Percentiles rank a stretch among this genome's conserved stretches.
Conservation (phyloP, 23 red algal genomes). For the Agarophyton chilense region DNA sequence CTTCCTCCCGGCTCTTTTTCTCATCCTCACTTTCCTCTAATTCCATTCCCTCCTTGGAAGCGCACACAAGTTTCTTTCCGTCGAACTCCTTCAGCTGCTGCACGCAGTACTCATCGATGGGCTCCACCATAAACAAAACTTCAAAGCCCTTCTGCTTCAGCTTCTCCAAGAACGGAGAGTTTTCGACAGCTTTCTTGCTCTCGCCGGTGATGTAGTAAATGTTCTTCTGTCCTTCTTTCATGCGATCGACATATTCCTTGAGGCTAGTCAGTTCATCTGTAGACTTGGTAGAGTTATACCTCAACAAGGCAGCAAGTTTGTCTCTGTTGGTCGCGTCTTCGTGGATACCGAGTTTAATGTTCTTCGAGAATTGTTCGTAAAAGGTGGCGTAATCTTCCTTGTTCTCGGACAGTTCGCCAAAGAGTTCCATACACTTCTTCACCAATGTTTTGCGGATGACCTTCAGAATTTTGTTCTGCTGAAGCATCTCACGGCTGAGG, state of each 20-base stretch:
- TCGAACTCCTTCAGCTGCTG: slow-evolving; percentile 97
- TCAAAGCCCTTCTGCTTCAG: slow-evolving; percentile 91
- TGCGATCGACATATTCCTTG: slow-evolving; percentile 97
- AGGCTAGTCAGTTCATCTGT: slow-evolving; percentile 94
- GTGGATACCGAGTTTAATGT: slow-evolving; percentile 98
- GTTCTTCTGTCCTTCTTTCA: slow-evolving; percentile 98
- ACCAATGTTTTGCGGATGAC: slow-evolving; percentile 98
- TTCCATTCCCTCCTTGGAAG: slow-evolving; percentile 93
- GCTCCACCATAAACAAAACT: slow-evolving; percentile 98
- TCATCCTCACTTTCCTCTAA: slow-evolving; percentile 84
- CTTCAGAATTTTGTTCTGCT: slow-evolving; percentile 99
- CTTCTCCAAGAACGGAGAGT: slow-evolving; percentile 96
- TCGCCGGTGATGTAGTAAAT: slow-evolving; percentile 99
- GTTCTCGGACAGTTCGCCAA: slow-evolving; percentile 96
- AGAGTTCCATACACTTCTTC: slow-evolving; percentile 99
- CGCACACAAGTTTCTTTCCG: slow-evolving; percentile 98
- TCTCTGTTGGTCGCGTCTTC: slow-evolving; percentile 90
- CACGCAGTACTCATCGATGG: slow-evolving; percentile 99
- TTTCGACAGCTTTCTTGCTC: slow-evolving; percentile 98
- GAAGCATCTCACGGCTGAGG: slow-evolving; percentile 97
- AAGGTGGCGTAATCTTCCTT: slow-evolving; percentile 97
- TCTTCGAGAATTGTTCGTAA: slow-evolving; percentile 99
- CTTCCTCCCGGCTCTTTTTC: slow-evolving; percentile 87
- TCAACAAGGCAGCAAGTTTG: slow-evolving; percentile 89
- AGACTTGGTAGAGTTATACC: slow-evolving; percentile 95